Base-by-base conservation (phyloP, 225 moss, liverwort and hornwort species). In the Thuidium tamariscinum region DNA sequence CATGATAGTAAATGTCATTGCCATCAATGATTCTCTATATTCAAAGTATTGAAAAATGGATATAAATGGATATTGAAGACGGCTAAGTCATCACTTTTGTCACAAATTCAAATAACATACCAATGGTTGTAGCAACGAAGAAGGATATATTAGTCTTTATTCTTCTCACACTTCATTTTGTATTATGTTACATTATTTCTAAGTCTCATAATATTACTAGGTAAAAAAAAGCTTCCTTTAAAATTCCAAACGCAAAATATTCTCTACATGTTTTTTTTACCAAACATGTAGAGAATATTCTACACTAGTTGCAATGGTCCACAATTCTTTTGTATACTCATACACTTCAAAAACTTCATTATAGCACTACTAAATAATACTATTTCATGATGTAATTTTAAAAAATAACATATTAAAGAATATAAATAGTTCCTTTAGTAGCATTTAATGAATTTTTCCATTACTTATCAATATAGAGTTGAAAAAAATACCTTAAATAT, bases 61-160 rank as follows among this genome's bases (percentile, higher is more conserved):
- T n/a, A n/a, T 19, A 5, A n/a, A 19, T 32, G 9, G 5, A n/a
- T 1, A 34, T 63, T 32, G n/a, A 19, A 2, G 18, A 64, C 0
- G 65, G 20, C 11, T n/a, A n/a, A 10, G 19, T 0, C 1, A 0
- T n/a, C 3, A 65, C 5, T 65, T 65, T 36, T 36, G 6, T 36
- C 1, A 6, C 20, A 65, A n/a, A 32, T 36, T 36, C 5, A 20
- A 36, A 66, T 20, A 16, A 36, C 11, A 66, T 21, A 36, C 1
- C 3, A n/a, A 11, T 66, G 11, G 16, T 66, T 36, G 36, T 66
- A 3, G 66, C 11, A 66, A 65, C 3, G 1, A 0, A 2, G 0
- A 10, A 19, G 3, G n/a, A 14, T 2, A 65, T 18, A 9, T 5
- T 18, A 9, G 9, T 34, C 17, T 4, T 17, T 17, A 18, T 64